phyloP scores from a whole-genome alignment of 176 grass and related monocot species.

The Pharus latifolius region DNA sequence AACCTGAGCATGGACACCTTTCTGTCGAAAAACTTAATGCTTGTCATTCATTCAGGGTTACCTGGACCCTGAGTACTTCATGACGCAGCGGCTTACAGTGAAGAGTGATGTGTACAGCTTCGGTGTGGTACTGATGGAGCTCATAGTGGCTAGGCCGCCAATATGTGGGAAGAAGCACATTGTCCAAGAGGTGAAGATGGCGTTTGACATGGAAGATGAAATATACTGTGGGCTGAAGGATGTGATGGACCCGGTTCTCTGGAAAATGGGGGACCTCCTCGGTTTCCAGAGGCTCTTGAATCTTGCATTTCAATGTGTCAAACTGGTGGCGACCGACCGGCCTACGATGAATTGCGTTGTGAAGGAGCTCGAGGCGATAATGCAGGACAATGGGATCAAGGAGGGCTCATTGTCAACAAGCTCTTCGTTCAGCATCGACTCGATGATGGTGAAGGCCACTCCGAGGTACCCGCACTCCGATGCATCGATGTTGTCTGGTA shows the following conservation, averaged over 20 bases:
- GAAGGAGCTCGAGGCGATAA: constrained; percentile 62
- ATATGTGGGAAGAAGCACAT: constrained; percentile 47
- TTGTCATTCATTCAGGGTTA: constrained; percentile 46
- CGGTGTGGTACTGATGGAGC: constrained; percentile 65
- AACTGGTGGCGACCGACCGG: constrained; percentile 18
- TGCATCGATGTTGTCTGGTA: constrained; percentile 16
- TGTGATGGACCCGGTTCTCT: constrained; percentile 54
- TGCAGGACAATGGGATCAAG: constrained; percentile 48
- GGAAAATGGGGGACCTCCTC: constrained; percentile 12
- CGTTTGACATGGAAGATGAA: constrained; percentile 34
- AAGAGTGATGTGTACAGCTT: constrained; percentile 95
- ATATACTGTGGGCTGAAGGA: constrained; percentile 44
- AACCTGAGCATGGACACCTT: not conserved
- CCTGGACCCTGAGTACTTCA: constrained; percentile 83
- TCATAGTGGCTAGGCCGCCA: constrained; percentile 50
- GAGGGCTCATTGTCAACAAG: constrained; percentile 13
- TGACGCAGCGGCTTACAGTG: constrained; percentile 66
- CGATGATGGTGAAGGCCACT: not conserved
- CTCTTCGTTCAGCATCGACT: constrained; percentile 40
- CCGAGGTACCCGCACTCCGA: constrained; percentile 25
- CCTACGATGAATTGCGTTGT: constrained; percentile 54
- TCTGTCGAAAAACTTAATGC: not conserved
- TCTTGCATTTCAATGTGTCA: constrained; percentile 43
- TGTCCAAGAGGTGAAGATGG: constrained; percentile 57
- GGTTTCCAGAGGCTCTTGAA: constrained; percentile 45